Percentiles rank a stretch among this genome's conserved stretches.
phyloP scores from a whole-genome alignment of 75 land plant genomes.

The Azolla pinnata region DNA sequence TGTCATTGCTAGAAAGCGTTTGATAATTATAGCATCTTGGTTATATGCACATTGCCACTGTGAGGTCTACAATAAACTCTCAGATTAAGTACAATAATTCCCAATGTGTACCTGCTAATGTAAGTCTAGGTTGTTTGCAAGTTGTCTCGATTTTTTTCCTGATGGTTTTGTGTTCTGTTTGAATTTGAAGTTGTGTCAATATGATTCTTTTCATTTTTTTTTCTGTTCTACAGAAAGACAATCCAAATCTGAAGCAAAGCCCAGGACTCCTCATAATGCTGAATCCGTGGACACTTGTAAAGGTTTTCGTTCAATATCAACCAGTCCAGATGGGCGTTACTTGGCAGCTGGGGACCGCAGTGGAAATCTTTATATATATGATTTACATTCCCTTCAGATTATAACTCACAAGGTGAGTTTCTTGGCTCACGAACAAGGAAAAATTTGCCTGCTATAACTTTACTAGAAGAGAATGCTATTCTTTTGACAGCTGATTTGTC shows the following conservation, averaged over 20 bases:
- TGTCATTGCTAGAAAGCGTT: too few relatives aligned
- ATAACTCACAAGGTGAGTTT: neutral
- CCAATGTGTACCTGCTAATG: too few relatives aligned
- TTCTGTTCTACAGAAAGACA: conserved; percentile 32
- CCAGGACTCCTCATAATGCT: conserved; percentile 8
- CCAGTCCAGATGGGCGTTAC: conserved; percentile 51
- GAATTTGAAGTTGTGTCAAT: too few relatives aligned
- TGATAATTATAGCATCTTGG: too few relatives aligned
- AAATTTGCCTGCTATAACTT: neutral
- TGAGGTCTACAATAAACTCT: too few relatives aligned
- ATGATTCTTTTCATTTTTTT: too few relatives aligned
- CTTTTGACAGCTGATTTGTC: conserved; percentile 10
- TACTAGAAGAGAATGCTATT: too few relatives aligned
- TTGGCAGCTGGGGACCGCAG: conserved; percentile 61
- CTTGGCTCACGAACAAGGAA: neutral
- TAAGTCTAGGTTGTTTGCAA: too few relatives aligned
- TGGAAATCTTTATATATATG: conserved; percentile 57
- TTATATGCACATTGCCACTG: too few relatives aligned
- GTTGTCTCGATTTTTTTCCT: too few relatives aligned
- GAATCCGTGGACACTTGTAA: conserved; percentile 14
- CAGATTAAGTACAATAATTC: too few relatives aligned
- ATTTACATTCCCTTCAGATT: conserved; percentile 38
- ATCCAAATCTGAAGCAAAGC: conserved; percentile 19
- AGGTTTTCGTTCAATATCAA: conserved; percentile 61
- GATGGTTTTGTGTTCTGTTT: too few relatives aligned